phyloP scores from a whole-genome alignment of 2,329 filamentous ascomycete species.

The Paecilomyces sp. region DNA sequence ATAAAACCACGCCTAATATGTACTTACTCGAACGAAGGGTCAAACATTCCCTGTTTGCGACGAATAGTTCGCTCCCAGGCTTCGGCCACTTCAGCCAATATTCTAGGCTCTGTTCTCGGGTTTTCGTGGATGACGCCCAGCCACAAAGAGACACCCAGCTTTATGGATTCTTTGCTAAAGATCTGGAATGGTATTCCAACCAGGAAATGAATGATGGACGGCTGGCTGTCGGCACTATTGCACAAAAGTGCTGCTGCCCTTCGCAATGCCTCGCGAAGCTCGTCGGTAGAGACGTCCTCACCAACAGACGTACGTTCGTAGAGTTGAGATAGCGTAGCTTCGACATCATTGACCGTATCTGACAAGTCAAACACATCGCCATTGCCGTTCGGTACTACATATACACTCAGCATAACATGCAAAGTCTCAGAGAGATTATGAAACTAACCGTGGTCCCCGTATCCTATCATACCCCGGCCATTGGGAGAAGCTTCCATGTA shows the following conservation, averaged over 20 bases:
- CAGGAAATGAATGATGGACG: slow-evolving; percentile 74
- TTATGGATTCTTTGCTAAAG: slow-evolving; percentile 92
- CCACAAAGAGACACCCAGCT: slow-evolving; percentile 92
- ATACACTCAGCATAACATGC: background rate
- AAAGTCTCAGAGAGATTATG: background rate
- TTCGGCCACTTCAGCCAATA: slow-evolving; percentile 79
- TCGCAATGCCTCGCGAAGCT: slow-evolving; percentile 74
- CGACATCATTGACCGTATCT: slow-evolving; percentile 38
- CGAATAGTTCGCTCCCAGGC: slow-evolving; percentile 85
- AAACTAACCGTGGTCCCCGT: slow-evolving; percentile 10
- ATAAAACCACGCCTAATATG: background rate
- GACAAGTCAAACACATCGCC: slow-evolving; percentile 2
- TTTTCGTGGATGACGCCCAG: slow-evolving; percentile 96
- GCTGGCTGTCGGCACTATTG: slow-evolving; percentile 65
- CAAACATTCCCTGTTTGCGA: slow-evolving; percentile 74
- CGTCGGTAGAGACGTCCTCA: slow-evolving; percentile 62
- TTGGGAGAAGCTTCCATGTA: slow-evolving; percentile 62
- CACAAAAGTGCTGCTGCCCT: slow-evolving; percentile 83
- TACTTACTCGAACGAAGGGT: slow-evolving; percentile 56
- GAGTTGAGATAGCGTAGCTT: slow-evolving; percentile 61
- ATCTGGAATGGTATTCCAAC: slow-evolving; percentile 88
- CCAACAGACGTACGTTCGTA: slow-evolving; percentile 63
- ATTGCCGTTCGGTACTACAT: background rate
- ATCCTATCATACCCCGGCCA: slow-evolving; percentile 3
- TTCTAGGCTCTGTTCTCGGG: slow-evolving; percentile 73